phyloP scores from a whole-genome alignment of 176 grass and related monocot species.

The Tillandsia leiboldiana region DNA sequence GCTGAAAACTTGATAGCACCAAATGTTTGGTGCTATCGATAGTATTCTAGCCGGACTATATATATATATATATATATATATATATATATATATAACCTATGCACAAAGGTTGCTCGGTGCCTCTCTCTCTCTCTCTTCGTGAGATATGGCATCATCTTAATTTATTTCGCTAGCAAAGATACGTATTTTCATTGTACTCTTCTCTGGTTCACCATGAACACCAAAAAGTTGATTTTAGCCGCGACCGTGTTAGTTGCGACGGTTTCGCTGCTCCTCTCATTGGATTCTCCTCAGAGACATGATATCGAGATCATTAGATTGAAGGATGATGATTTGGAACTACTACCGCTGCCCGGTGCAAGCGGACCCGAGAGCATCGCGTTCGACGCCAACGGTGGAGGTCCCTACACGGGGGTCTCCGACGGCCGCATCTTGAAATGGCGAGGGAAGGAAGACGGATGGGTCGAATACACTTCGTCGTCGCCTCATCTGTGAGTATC shows the following conservation, averaged over 20 bases:
- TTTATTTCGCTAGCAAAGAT: too few species aligned
- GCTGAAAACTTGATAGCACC: too few species aligned
- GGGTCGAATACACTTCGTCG: slow-evolving; percentile 42
- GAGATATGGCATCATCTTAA: too few species aligned
- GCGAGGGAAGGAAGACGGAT: slow-evolving; percentile 22
- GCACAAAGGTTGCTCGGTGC: too few species aligned
- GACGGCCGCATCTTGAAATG: slow-evolving; percentile 71
- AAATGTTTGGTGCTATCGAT: too few species aligned
- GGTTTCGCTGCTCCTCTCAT: slow-evolving; percentile 4
- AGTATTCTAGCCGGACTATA: too few species aligned
- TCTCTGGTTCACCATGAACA: slow-evolving; percentile 16
- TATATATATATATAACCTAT: too few species aligned
- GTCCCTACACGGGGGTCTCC: slow-evolving; percentile 59
- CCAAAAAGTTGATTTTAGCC: background rate
- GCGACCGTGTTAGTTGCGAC: background rate
- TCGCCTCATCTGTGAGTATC: slow-evolving; percentile 48
- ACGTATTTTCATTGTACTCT: background rate
- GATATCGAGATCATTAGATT: slow-evolving; percentile 12
- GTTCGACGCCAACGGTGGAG: slow-evolving; percentile 31
- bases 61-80: too few species aligned
- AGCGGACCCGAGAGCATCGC: slow-evolving; percentile 52
- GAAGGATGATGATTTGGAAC: slow-evolving; percentile 13
- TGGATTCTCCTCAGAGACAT: slow-evolving; percentile 2
- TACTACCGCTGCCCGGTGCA: slow-evolving; percentile 29
- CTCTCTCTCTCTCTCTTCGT: too few species aligned